Evolutionary conservation across 2,329 filamentous ascomycete genomes (phyloP), one percentile per base, ranked within the genome.

Genomic region (Thielaviopsis euricoi): DNA sequence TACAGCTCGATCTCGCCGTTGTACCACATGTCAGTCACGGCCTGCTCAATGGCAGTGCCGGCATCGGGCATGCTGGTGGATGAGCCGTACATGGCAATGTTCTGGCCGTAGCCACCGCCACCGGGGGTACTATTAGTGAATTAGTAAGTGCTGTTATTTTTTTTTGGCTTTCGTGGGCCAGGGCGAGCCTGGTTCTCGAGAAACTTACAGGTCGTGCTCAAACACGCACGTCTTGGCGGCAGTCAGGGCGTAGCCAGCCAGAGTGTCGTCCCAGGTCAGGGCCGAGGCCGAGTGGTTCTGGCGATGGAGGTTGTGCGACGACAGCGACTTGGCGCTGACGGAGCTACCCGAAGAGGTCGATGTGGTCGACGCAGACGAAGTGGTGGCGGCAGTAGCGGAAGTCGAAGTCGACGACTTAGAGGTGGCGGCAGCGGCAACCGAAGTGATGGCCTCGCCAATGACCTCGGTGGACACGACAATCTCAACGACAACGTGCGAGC

Each of bases 1-100:
- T 77, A 83, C 65, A 71, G 71, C 62, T 68, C 67, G 65, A 86
- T 74, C 71, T 95, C 89, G 65, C 79, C 80, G 69, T 93, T 88
- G 79, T 96, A 96, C 88, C 93, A 96, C 72, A 85, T 76, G 68
- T 91, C 79, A 66, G 83, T 87, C 67, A 91, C 83, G 64, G 85
- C 82, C 62, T 78, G 75, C 57, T 81, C 80, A 62, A 87, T 75
- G 52, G 82, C 78, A 61, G 69, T 63, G n/a, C 58, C 61, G 23
- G 66, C 64, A 53, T 59, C 62, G 51, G 65, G 63, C 23, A 73
- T 69, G 52, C 73, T 64, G 43, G 65, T 70, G 26, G 70, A 69
- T 53, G 70, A 70, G 53, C 71, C 77, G 67, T 70, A 76, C 64
- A 84, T 83, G 66, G 87, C 91, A 60, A 97, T 84, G 78, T 97